Conservation (phyloP, 306 rosid genomes). For the Quercus agrifolia region DNA sequence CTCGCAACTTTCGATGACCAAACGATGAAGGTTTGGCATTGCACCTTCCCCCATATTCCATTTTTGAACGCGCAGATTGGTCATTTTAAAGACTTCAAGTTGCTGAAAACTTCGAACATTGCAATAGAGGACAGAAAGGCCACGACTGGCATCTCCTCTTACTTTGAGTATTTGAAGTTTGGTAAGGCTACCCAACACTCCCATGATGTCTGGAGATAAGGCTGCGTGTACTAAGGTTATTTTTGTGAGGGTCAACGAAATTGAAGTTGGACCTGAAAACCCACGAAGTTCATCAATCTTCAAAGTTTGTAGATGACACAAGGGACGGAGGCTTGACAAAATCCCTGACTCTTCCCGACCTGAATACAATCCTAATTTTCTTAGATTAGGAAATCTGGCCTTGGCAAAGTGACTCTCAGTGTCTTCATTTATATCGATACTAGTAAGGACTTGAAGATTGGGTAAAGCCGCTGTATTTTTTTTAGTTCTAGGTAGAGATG, state of each 20-base stretch:
- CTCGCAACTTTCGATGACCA: no score
- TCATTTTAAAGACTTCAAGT: no score
- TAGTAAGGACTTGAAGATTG: constrained; percentile 14
- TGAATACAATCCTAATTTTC: constrained; percentile 1
- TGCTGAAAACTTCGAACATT: rapidly evolving
- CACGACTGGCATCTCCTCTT: rapidly evolving
- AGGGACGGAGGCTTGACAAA: not conserved
- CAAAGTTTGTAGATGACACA: not conserved
- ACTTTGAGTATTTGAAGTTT: constrained; percentile 1
- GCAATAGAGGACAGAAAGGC: no score
- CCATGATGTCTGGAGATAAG: not conserved
- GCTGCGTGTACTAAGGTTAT: not conserved
- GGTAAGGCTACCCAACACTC: constrained; percentile 12
- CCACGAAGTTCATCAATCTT: rapidly evolving
- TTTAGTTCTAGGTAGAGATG: no score
- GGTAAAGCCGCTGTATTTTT: rapidly evolving
- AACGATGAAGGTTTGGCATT: no score
- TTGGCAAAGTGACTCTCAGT: not conserved
- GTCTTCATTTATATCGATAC: not conserved
- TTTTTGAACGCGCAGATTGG: rapidly evolving
- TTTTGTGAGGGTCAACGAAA: not conserved
- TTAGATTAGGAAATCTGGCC: constrained; percentile 6
- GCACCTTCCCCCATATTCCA: rapidly evolving
- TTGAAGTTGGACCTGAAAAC: not conserved
- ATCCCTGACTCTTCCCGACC: not conserved